Conservation (phyloP, 164 flowering plant genomes). For the Paratinospora sagittata region DNA sequence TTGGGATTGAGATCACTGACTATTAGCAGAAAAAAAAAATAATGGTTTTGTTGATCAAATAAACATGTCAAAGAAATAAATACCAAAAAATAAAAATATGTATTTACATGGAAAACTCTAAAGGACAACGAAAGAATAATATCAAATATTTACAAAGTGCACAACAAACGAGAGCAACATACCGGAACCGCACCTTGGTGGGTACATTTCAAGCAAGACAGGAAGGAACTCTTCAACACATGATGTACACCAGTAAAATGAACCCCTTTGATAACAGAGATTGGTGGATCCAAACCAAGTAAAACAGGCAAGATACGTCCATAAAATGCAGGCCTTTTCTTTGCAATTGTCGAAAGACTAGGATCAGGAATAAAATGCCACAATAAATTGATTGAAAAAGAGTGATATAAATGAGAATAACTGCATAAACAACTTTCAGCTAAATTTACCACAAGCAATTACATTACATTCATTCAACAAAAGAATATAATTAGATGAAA, state of each 20-base stretch:
- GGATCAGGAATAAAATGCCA: slow-evolving; percentile 9
- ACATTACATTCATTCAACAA: neutral
- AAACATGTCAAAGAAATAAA: neutral
- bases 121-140: neutral
- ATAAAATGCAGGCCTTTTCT: slow-evolving; percentile 84
- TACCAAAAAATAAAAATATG: neutral
- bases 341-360: slow-evolving; percentile 89
- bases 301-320: slow-evolving; percentile 94
- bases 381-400: neutral
- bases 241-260: slow-evolving; percentile 51
- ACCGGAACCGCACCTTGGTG: slow-evolving; percentile 95
- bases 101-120: neutral
- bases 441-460: neutral
- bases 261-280: slow-evolving; percentile 44
- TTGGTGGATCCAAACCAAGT: slow-evolving; percentile 77
- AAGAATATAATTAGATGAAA: neutral
- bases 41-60: neutral
- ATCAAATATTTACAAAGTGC: neutral
- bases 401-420: neutral
- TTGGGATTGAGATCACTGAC: neutral
- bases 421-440: neutral
- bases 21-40: no score
- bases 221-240: slow-evolving; percentile 72
- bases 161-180: slow-evolving; percentile 14
- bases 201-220: slow-evolving; percentile 70